A percentile compares a stretch with the other conserved stretches of the same genome.
Conservation (phyloP, 2,329 filamentous ascomycete species). For the Fusarium nisikadoi region DNA sequence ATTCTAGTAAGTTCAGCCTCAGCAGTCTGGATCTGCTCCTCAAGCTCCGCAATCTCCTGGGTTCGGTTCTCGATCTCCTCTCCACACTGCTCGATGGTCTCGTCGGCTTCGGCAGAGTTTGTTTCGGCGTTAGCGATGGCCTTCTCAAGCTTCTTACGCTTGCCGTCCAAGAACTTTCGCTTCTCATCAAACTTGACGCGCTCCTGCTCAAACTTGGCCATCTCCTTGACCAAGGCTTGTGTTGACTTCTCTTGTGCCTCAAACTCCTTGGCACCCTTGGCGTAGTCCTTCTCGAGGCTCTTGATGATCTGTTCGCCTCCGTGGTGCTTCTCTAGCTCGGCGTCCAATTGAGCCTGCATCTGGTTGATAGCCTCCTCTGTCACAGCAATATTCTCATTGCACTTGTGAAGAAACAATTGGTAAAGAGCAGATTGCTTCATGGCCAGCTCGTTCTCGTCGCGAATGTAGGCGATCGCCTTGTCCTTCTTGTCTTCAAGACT, state of each 20-base stretch:
- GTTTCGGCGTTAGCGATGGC: conserved; percentile 80
- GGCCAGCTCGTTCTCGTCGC: conserved; percentile 91
- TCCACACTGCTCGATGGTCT: conserved; percentile 79
- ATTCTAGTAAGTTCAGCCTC: conserved; percentile 86
- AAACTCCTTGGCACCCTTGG: conserved; percentile 83
- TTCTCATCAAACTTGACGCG: conserved; percentile 98
- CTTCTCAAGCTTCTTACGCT: conserved; percentile 96
- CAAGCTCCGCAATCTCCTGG: conserved; percentile 79
- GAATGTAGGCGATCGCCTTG: conserved; percentile 87
- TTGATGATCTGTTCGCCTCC: conserved; percentile 93
- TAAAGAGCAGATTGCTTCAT: conserved; percentile 92
- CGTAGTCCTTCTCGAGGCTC: conserved; percentile 84
- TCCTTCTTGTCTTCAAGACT: conserved; percentile 96
- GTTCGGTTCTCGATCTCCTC: conserved; percentile 82
- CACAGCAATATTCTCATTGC: conserved; percentile 86
- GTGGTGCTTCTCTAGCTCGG: conserved; percentile 90
- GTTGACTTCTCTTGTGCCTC: conserved; percentile 84
- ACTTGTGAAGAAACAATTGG: conserved; percentile 90
- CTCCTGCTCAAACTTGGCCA: conserved; percentile 94
- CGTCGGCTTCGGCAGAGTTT: conserved; percentile 77
- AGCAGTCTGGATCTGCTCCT: conserved; percentile 79
- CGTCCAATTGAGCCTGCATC: conserved; percentile 86
- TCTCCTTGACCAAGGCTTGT: conserved; percentile 83
- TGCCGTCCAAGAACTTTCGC: conserved; percentile 89
- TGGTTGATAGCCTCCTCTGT: conserved; percentile 91